Evolutionary conservation across 2,329 filamentous ascomycete species (phyloP).

Genomic region (Exophiala phaeomuriformis): DNA sequence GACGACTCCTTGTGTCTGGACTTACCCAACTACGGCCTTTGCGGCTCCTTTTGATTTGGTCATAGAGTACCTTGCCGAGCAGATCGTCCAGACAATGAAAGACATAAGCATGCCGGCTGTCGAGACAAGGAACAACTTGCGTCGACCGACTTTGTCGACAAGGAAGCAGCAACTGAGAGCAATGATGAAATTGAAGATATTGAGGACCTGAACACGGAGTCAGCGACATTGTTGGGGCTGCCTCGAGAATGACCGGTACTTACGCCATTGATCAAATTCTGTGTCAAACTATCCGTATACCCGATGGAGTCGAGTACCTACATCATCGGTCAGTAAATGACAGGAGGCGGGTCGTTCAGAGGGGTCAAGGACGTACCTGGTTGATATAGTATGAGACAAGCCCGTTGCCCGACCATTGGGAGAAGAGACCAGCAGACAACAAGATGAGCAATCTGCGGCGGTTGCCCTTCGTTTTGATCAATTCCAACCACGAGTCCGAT

Average conservation of each 20-base stretch:
- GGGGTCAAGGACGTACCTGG: constrained; percentile 24
- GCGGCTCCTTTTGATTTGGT: constrained; percentile 31
- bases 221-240: constrained; percentile 31
- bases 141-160: constrained; percentile 39
- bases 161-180: constrained; percentile 35
- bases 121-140: constrained; percentile 39
- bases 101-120: constrained; percentile 39
- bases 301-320: too few species aligned
- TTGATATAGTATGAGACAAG: constrained; percentile 38
- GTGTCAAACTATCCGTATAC: too few species aligned
- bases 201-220: constrained; percentile 32
- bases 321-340: too few species aligned
- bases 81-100: constrained; percentile 40
- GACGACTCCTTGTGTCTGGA: not conserved
- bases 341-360: too few species aligned
- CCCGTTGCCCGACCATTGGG: constrained; percentile 51
- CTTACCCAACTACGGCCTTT: constrained; percentile 33
- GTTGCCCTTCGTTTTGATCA: constrained; percentile 53
- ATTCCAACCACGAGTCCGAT: constrained; percentile 47
- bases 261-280: too few species aligned
- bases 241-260: too few species aligned
- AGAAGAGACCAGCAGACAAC: constrained; percentile 48
- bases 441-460: constrained; percentile 49
- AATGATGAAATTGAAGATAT: constrained; percentile 36
- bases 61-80: constrained; percentile 34